phyloP scores from a whole-genome alignment of 2,329 filamentous ascomycete species.

The Achaetomium macrosporum region DNA sequence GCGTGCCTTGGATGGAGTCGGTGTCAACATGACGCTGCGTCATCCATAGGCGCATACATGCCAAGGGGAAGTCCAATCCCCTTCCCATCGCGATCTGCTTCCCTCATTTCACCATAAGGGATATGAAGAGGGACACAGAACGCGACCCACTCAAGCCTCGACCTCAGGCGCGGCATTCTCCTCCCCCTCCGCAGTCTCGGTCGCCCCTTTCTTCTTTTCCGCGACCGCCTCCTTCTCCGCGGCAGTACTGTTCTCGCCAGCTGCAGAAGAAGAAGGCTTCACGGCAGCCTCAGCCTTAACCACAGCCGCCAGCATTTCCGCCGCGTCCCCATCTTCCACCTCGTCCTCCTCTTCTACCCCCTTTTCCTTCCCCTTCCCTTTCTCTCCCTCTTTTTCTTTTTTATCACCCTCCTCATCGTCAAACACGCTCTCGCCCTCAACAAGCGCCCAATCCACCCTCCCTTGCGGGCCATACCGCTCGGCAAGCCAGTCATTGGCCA shows the following conservation, averaged over 20 bases:
- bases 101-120: neutral
- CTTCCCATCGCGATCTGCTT: neutral
- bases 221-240: conserved; percentile 17
- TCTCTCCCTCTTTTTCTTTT: conserved; percentile 2
- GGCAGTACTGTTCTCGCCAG: neutral
- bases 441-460: conserved; percentile 77
- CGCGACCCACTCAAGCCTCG: conserved; percentile 11
- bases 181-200: conserved; percentile 9
- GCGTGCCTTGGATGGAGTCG: too few relatives aligned
- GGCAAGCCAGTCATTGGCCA: conserved; percentile 79
- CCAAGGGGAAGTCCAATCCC: neutral
- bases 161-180: conserved; percentile 22
- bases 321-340: conserved; percentile 19
- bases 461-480: conserved; percentile 71
- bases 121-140: neutral
- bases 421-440: conserved; percentile 19
- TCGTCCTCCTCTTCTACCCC: conserved; percentile 19
- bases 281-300: conserved; percentile 24
- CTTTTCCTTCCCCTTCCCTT: conserved; percentile 2
- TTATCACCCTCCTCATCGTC: conserved; percentile 7
- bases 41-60: too few relatives aligned
- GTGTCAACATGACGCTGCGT: too few relatives aligned
- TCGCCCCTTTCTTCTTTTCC: conserved; percentile 24
- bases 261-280: neutral
- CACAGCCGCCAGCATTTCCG: conserved; percentile 20